phyloP scores from a whole-genome alignment of 164 flowering plant species.

The Sedum album region DNA sequence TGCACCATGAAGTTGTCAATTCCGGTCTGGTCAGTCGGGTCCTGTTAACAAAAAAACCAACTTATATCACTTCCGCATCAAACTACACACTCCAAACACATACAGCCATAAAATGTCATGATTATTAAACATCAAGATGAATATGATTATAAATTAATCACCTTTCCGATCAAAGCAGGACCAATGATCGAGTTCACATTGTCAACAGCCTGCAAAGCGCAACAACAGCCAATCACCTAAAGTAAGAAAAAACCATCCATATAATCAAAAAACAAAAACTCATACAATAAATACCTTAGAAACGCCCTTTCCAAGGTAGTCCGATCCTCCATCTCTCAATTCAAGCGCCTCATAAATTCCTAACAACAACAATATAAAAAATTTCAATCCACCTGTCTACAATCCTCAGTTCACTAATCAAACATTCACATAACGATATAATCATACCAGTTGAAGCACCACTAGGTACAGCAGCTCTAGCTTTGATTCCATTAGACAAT shows the following conservation, averaged over 20 bases:
- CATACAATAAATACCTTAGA: conserved; percentile 38
- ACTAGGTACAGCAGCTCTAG: conserved; percentile 88
- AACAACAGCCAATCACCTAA: neutral
- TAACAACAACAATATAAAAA: conserved; percentile 11
- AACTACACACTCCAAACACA: neutral
- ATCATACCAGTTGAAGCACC: conserved; percentile 84
- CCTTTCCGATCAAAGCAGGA: conserved; percentile 90
- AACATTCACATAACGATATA: neutral
- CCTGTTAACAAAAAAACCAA: conserved; percentile 25
- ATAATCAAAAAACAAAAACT: neutral
- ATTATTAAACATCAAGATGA: neutral
- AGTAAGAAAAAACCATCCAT: neutral
- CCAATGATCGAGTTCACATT: conserved; percentile 74
- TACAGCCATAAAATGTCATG: neutral
- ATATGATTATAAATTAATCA: conserved; percentile 15
- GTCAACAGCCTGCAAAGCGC: conserved; percentile 49
- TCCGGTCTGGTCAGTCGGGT: conserved; percentile 63
- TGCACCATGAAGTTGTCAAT: conserved; percentile 88
- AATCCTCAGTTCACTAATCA: neutral
- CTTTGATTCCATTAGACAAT: conserved; percentile 31
- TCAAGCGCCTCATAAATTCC: conserved; percentile 91
- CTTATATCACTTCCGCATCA: neutral
- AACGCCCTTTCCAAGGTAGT: conserved; percentile 90
- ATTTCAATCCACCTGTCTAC: neutral
- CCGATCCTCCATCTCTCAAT: conserved; percentile 79